phyloP scores from a whole-genome alignment of 139 green algal species.

The Chlamydomonas asymmetrica region DNA sequence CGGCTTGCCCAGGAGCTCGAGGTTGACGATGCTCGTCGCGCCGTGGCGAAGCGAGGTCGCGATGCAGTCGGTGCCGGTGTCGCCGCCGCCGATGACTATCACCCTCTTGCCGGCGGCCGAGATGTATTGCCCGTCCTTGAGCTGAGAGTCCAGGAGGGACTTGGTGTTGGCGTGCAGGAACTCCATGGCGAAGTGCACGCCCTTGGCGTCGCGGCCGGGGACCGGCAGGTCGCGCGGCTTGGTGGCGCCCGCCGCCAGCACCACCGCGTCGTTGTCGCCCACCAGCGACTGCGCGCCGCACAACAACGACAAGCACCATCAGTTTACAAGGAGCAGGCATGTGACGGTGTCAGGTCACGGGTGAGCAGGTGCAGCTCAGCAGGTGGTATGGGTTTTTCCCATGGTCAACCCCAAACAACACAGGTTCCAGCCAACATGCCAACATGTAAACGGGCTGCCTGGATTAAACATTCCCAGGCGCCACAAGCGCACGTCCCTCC shows the following conservation, averaged over 20 bases:
- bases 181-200: constrained; percentile 98
- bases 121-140: constrained; percentile 87
- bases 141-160: constrained; percentile 82
- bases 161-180: constrained; percentile 95
- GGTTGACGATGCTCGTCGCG: constrained; percentile 80
- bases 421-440: too few relatives aligned
- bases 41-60: constrained; percentile 84
- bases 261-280: constrained; percentile 67
- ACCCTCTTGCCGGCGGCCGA: constrained; percentile 85
- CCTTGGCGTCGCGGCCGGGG: constrained; percentile 65
- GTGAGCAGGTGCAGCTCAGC: too few relatives aligned
- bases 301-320: too few relatives aligned
- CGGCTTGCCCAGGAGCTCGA: constrained; percentile 91
- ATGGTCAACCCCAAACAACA: too few relatives aligned
- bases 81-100: constrained; percentile 94
- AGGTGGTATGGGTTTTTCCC: too few relatives aligned
- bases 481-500: too few relatives aligned
- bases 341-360: too few relatives aligned
- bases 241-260: constrained; percentile 91
- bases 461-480: too few relatives aligned
- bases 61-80: constrained; percentile 98
- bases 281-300: constrained; percentile 60
- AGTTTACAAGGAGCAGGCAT: too few relatives aligned
- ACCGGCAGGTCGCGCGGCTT: constrained; percentile 90
- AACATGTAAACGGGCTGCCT: too few relatives aligned